These are phyloP conservation scores for Podaxis carcinomalis DNA, from an alignment of 768 basidiomycete genomes.

Conservation along the genomic window DNA sequence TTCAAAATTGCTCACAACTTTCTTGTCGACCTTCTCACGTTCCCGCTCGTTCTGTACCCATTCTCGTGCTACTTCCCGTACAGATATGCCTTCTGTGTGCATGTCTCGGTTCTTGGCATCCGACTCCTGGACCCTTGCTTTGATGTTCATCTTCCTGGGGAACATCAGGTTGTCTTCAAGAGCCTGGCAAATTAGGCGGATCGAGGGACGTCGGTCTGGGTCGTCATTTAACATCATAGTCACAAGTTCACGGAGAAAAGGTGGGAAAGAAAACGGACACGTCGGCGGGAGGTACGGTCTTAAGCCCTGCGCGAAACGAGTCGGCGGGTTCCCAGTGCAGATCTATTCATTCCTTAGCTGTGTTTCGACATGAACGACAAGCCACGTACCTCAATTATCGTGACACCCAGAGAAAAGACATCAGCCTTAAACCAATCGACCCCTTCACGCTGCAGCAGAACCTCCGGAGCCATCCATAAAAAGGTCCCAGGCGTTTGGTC, in stretches of 20 bases:
- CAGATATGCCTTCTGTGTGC: background rate
- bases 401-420: background rate
- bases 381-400: background rate
- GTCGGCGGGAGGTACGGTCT: background rate
- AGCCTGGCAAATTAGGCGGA: background rate
- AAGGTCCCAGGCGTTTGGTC: background rate
- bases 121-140: background rate
- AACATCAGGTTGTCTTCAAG: background rate
- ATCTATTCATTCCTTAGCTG: background rate
- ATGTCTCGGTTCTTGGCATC: background rate
- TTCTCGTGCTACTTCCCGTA: background rate
- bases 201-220: background rate
- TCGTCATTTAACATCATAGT: background rate
- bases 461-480: background rate
- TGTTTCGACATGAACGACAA: too few relatives aligned
- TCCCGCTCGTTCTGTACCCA: background rate
- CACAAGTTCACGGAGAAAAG: background rate
- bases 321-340: background rate
- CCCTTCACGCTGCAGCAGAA: background rate
- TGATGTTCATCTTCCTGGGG: background rate
- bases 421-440: background rate
- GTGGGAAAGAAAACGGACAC: background rate
- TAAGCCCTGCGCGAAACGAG: background rate
- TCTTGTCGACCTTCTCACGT: background rate
- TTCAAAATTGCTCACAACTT: background rate